Base-by-base conservation (phyloP, 2,329 filamentous ascomycete genomes). In the Colletotrichum coccodes region DNA sequence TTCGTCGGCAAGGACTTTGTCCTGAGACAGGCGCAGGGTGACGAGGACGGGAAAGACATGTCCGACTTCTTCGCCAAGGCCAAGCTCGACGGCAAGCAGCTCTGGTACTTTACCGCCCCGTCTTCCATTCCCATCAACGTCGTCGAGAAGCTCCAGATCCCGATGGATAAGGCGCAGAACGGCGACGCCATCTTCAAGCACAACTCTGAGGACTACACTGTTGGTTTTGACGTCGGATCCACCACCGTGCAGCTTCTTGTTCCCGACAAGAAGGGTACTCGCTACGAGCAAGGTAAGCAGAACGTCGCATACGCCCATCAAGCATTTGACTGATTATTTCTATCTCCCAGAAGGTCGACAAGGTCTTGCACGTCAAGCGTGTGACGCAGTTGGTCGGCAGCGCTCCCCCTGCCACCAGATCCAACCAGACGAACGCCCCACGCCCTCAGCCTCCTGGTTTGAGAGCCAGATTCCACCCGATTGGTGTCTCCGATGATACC, bases 61-160 rank as follows among this genome's bases (percentile, higher is more conserved):
- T 77, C 85, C 9, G 81, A 86, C 26, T 79, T 91, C 60, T 89
- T 92, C 73, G 86, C 82, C 73, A 83, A 87, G 65, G 85, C 86
- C 62, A 87, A 88, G 73, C 77, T 91, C 8, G 82, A 89, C 64
- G 91, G 90, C 71, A 94, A 94, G 82, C 90, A 94, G 76, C 84
- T 94, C 68, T 95, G 92, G 92, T 93, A 94, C 77, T 93, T 95
- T 73, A 93, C 91, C 11, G 90, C 91, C 4, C 92, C 92, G 2
- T 87, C 89, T 6, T 89, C 88, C 12, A 81, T 94, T 3, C 89
- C 92, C n/a, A 85, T 94, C 64, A 89, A 87, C 12, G 84, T 91
- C 1, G 81, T 94, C 53, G 87, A 90, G 75, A 85, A 90, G 71
- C 82, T 94, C 70, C 86, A 90, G 42, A 86, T 93, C 47, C 85